Percentiles rank a stretch among this genome's conserved stretches.
Conservation (phyloP, 2,329 filamentous ascomycete genomes). For the Ascochyta pisi region DNA sequence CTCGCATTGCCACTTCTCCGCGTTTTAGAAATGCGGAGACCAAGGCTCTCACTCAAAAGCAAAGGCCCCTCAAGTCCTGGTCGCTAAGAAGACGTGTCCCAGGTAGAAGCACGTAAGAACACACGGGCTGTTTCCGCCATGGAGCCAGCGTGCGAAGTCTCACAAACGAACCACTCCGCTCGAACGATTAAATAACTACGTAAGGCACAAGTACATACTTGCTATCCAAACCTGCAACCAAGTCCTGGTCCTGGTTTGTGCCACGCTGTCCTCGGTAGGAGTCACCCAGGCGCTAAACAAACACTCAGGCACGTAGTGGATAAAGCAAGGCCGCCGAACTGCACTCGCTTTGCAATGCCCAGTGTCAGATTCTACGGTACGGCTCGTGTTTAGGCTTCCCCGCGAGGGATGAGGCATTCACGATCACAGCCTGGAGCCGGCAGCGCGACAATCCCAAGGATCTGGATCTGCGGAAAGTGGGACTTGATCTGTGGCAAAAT, state of each 20-base stretch:
- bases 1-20: neutral
- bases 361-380: conserved; percentile 10
- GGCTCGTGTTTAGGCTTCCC: conserved; percentile 8
- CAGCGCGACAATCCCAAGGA: conserved; percentile 11
- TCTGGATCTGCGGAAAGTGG: conserved; percentile 17
- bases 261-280: neutral
- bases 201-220: neutral
- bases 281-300: neutral
- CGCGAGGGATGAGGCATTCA: conserved; percentile 1
- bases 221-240: neutral
- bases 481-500: conserved; percentile 10
- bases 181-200: neutral
- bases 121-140: neutral
- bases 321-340: neutral
- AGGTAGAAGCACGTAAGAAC: neutral
- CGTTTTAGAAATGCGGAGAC: neutral
- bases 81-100: neutral
- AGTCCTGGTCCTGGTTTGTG: neutral
- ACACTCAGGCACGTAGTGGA: neutral
- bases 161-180: neutral
- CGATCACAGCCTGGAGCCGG: conserved; percentile 1
- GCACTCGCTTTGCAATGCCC: neutral
- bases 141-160: neutral
- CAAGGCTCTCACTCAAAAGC: neutral
- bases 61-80: neutral